These are phyloP conservation scores for Xylogone sp. DNA, from an alignment of 2,329 filamentous ascomycete species.

Conservation along the genomic window DNA sequence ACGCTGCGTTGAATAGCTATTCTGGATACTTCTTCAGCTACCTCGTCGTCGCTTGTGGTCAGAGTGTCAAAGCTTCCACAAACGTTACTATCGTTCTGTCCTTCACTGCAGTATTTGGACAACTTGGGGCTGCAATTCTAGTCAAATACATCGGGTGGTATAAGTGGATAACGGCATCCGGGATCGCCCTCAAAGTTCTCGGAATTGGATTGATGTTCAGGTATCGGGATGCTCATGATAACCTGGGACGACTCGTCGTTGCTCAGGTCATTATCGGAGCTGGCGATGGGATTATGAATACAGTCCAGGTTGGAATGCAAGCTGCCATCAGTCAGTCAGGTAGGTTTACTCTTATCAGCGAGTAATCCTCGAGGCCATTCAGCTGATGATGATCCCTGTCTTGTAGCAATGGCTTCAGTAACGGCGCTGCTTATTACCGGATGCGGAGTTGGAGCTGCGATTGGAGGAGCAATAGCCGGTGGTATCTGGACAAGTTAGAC, in stretches of 20 bases:
- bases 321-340: background rate
- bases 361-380: background rate
- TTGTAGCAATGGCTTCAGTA: slow-evolving; percentile 36
- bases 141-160: slow-evolving; percentile 47
- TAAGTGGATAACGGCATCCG: slow-evolving; percentile 45
- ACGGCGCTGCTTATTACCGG: slow-evolving; percentile 41
- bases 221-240: slow-evolving; percentile 37
- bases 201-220: slow-evolving; percentile 54
- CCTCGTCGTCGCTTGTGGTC: slow-evolving; percentile 46
- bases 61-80: slow-evolving; percentile 43
- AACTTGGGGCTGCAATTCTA: slow-evolving; percentile 41
- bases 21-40: slow-evolving; percentile 57
- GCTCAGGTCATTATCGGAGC: slow-evolving; percentile 45
- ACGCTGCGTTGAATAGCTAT: too few species aligned
- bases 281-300: slow-evolving; percentile 42
- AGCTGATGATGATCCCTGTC: background rate
- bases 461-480: slow-evolving; percentile 40
- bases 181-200: slow-evolving; percentile 47
- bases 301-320: slow-evolving; percentile 10
- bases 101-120: slow-evolving; percentile 44
- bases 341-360: background rate
- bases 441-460: slow-evolving; percentile 35
- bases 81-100: slow-evolving; percentile 46
- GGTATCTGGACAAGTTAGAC: slow-evolving; percentile 44
- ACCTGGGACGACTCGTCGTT: slow-evolving; percentile 40